Percentiles rank a stretch among this genome's conserved stretches.
phyloP scores from a whole-genome alignment of 2,329 filamentous ascomycete species.

The Diaporthe velutina region DNA sequence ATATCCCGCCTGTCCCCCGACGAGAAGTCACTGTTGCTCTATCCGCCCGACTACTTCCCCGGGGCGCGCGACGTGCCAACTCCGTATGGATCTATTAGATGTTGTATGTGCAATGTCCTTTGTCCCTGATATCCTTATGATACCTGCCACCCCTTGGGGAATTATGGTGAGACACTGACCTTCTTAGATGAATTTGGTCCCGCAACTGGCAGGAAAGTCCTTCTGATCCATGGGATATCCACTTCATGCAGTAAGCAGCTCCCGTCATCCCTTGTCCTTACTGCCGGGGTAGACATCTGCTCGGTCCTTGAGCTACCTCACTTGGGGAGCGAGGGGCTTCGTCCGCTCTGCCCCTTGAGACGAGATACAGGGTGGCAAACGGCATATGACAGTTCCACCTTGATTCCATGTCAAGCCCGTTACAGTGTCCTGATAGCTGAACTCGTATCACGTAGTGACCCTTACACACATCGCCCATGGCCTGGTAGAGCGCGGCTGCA shows the following conservation, averaged over 20 bases:
- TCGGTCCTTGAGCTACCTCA: not conserved
- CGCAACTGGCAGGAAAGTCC: constrained; percentile 75
- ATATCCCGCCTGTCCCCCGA: constrained; percentile 51
- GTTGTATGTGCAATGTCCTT: not conserved
- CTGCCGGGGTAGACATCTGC: not conserved
- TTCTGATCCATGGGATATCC: constrained; percentile 85
- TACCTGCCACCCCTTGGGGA: not conserved
- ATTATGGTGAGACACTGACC: not conserved
- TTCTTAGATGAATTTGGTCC: constrained; percentile 79
- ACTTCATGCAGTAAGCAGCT: constrained; percentile 69
- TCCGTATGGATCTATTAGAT: constrained; percentile 50
- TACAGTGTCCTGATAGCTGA: not conserved
- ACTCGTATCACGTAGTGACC: constrained; percentile 58
- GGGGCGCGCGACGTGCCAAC: constrained; percentile 77
- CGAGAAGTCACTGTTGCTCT: constrained; percentile 62
- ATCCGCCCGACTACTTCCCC: constrained; percentile 78
- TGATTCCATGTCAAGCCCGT: not conserved
- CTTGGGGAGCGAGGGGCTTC: not conserved
- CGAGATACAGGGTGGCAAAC: not conserved
- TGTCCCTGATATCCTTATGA: too few relatives aligned
- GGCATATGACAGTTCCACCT: too few relatives aligned
- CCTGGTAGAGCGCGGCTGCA: constrained; percentile 71
- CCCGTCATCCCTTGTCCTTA: not conserved
- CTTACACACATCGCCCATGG: constrained; percentile 75
- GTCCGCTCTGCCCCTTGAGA: not conserved